A percentile compares a stretch with the other conserved stretches of the same genome.
phyloP scores from a whole-genome alignment of 2,329 filamentous ascomycete genomes.

The Aschersonia sp. region DNA sequence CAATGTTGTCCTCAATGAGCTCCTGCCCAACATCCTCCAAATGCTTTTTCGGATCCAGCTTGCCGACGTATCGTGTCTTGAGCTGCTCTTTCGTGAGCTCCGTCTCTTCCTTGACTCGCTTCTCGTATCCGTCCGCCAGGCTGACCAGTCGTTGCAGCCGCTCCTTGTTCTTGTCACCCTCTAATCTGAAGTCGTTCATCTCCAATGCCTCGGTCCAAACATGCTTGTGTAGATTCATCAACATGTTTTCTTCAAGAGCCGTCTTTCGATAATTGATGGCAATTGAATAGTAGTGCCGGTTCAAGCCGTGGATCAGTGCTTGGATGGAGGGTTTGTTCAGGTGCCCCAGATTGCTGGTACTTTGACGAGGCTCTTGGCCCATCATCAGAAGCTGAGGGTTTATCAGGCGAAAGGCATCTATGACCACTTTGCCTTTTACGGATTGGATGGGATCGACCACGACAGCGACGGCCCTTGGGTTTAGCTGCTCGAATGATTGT shows the following conservation, averaged over 20 bases:
- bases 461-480: conserved; percentile 88
- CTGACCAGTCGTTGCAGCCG: conserved; percentile 76
- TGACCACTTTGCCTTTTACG: conserved; percentile 98
- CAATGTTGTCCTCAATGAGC: conserved; percentile 98
- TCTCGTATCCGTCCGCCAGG: conserved; percentile 92
- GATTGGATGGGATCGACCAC: conserved; percentile 98
- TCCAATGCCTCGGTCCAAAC: conserved; percentile 96
- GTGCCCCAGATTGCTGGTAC: conserved; percentile 93
- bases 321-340: conserved; percentile 99
- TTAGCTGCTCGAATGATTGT: conserved; percentile 98
- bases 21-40: conserved; percentile 92
- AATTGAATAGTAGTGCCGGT: conserved; percentile 98
- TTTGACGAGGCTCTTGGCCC: conserved; percentile 93
- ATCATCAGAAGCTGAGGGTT: conserved; percentile 97
- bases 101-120: conserved; percentile 96
- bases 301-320: conserved; percentile 92
- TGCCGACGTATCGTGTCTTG: conserved; percentile 97
- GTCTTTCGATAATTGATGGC: conserved; percentile 98
- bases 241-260: conserved; percentile 95
- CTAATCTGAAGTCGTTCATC: conserved; percentile 88
- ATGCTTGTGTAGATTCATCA: conserved; percentile 99
- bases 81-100: conserved; percentile 94
- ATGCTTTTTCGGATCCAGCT: conserved; percentile 98
- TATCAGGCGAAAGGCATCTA: conserved; percentile 96
- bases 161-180: conserved; percentile 77